Base-by-base conservation (phyloP, 1,284 basidiomycete genomes). In the Cystobasidium pallidum region DNA sequence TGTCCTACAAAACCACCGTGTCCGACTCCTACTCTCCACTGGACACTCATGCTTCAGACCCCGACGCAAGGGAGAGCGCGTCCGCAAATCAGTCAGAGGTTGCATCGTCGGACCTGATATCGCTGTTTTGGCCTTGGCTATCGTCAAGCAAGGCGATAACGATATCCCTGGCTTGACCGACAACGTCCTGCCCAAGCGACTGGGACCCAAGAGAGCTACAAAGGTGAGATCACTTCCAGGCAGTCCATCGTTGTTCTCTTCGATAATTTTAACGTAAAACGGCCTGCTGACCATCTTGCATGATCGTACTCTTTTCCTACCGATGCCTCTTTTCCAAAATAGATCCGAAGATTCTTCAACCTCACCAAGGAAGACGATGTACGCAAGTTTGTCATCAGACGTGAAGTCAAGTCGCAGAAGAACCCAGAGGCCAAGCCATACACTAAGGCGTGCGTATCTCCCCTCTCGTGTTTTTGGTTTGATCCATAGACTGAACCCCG, bases 311-410 rank as follows among this genome's bases (percentile, higher is more conserved):
- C n/a, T n/a, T n/a, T n/a, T n/a, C n/a, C n/a, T n/a, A n/a, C n/a
- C n/a, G n/a, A n/a, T n/a, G n/a, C n/a, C n/a, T n/a, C n/a, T n/a
- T n/a, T n/a, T n/a, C n/a, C n/a, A n/a, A n/a, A 91, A 75, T 93
- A 94, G 87, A 98, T 98, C 84, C 87, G 94, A 82, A 88, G 85
- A 82, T 97, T 98, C 88, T 99, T 98, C 88, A 97, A 96, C 87
- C 85, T 98, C 82, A 86, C 87, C 84, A 98, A 98, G 88, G 91
- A 95, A 11, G 95, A 98, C 81, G 95, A 98, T 84, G 94, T 98
- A 75, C 89, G 92, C 84, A 93, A 96, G 85, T 98, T 96, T 82
- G 88, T 97, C 79, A 83, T 84, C 77, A 86, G 93, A 80, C 85
- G 93, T 78, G 93, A 96, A 85, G 92, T 98, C 70, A 88, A 84